Conservation (phyloP, 768 basidiomycete genomes). For the Lentinus tigrinus region DNA sequence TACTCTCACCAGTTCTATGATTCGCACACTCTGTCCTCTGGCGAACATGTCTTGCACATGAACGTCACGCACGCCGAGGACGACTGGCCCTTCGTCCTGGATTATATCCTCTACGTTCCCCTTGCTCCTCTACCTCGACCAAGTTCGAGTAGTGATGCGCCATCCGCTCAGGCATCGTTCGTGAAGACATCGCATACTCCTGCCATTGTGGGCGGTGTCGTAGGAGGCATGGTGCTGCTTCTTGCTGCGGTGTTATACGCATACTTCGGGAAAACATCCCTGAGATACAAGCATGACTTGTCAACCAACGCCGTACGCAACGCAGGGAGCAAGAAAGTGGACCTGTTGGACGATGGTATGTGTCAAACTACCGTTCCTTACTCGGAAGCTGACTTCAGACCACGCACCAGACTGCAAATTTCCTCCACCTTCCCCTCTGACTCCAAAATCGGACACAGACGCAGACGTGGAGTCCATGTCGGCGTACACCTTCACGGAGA, state of each 20-base stretch:
- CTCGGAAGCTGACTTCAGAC: background rate
- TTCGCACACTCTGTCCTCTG: background rate
- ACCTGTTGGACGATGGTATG: background rate
- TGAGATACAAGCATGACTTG: background rate
- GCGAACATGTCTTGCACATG: slow-evolving; percentile 4
- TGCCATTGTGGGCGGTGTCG: background rate
- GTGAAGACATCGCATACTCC: no score
- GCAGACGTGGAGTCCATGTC: background rate
- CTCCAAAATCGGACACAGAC: background rate
- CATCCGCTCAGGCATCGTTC: no score
- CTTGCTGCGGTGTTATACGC: background rate
- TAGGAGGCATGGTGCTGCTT: background rate
- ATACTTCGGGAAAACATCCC: background rate
- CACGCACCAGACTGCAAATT: background rate
- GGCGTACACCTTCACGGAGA: background rate
- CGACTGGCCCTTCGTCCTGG: slow-evolving; percentile 6
- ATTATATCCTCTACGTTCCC: slow-evolving; percentile 4
- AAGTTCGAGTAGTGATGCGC: background rate
- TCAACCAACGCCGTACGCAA: background rate
- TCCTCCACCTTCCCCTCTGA: background rate
- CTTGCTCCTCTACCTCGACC: background rate
- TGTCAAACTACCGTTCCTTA: background rate
- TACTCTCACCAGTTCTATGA: slow-evolving; percentile 5
- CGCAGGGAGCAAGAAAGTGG: background rate
- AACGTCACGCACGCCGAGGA: slow-evolving; percentile 1